These are phyloP conservation scores for Pseudogymnoascus verrucosus DNA, from an alignment of 2,329 filamentous ascomycete genomes.

Conservation along the genomic window DNA sequence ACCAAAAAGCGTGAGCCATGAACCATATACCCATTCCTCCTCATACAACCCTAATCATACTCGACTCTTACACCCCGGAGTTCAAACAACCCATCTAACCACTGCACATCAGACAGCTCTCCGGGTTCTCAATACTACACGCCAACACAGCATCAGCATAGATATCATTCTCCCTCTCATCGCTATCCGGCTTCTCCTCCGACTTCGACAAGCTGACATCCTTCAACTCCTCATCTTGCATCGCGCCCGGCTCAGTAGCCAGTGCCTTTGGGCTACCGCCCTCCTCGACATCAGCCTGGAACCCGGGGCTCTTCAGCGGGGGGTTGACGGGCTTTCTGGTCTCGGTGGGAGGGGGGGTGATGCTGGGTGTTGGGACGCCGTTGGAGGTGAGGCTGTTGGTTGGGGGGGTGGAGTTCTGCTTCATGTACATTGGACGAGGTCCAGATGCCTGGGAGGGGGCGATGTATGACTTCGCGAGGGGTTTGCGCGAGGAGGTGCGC, in stretches of 20 bases:
- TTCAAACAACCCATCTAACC: slow-evolving; percentile 44
- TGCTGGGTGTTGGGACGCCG: slow-evolving; percentile 60
- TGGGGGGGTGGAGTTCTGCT: slow-evolving; percentile 36
- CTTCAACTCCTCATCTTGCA: slow-evolving; percentile 60
- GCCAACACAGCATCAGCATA: slow-evolving; percentile 87
- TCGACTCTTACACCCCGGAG: neutral
- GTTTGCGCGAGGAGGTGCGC: slow-evolving; percentile 60
- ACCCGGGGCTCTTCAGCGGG: slow-evolving; percentile 56
- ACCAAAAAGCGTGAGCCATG: slow-evolving; percentile 4
- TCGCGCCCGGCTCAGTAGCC: slow-evolving; percentile 56
- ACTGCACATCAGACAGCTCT: slow-evolving; percentile 95
- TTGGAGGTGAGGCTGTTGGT: slow-evolving; percentile 36
- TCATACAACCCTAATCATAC: slow-evolving; percentile 9
- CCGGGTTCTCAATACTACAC: slow-evolving; percentile 96
- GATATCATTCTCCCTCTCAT: slow-evolving; percentile 79
- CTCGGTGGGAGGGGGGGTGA: slow-evolving; percentile 52
- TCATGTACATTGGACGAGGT: slow-evolving; percentile 60
- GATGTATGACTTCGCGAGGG: slow-evolving; percentile 40
- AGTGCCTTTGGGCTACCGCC: slow-evolving; percentile 73
- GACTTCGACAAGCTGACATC: slow-evolving; percentile 26
- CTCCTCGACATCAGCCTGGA: slow-evolving; percentile 70
- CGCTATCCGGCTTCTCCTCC: slow-evolving; percentile 64
- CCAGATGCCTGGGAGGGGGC: slow-evolving; percentile 44
- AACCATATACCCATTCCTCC: slow-evolving; percentile 8
- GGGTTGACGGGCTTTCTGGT: slow-evolving; percentile 31